Conservation (phyloP, 768 basidiomycete genomes). For the Boletus reticulatus region DNA sequence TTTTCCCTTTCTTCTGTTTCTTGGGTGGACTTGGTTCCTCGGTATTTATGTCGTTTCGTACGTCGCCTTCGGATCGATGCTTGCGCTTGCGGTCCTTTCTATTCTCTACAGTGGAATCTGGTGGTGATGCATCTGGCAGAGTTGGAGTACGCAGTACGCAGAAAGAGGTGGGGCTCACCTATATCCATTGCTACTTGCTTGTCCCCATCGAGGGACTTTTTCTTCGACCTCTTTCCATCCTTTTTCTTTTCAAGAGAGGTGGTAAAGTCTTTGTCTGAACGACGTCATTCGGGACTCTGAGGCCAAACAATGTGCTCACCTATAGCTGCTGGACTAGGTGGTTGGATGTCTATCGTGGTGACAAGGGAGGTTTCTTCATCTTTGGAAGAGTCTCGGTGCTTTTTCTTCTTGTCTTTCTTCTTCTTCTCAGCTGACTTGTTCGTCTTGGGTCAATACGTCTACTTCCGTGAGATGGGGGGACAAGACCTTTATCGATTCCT, state of each 20-base stretch:
- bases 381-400: conserved; percentile 18
- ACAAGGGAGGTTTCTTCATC: not conserved
- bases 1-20: conserved; percentile 28
- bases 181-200: not conserved
- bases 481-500: conserved; percentile 20
- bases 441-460: conserved; percentile 6
- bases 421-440: conserved; percentile 27
- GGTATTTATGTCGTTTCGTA: not conserved
- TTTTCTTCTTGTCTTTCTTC: conserved; percentile 43
- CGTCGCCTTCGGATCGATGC: not conserved
- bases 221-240: conserved; percentile 13
- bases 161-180: not conserved
- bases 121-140: not conserved
- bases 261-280: not conserved
- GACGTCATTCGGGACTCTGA: not conserved
- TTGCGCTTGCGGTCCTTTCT: conserved; percentile 28
- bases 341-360: not conserved
- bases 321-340: not conserved
- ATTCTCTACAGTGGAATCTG: conserved; percentile 6
- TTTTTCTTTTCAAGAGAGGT: conserved; percentile 2
- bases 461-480: not conserved
- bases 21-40: conserved; percentile 15
- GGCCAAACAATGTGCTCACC: conserved; percentile 2
- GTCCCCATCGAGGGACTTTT: not conserved
- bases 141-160: not conserved